Evolutionary conservation across 2,329 filamentous ascomycete genomes (phyloP).

Genomic region (Colletotrichum chlorophyti): DNA sequence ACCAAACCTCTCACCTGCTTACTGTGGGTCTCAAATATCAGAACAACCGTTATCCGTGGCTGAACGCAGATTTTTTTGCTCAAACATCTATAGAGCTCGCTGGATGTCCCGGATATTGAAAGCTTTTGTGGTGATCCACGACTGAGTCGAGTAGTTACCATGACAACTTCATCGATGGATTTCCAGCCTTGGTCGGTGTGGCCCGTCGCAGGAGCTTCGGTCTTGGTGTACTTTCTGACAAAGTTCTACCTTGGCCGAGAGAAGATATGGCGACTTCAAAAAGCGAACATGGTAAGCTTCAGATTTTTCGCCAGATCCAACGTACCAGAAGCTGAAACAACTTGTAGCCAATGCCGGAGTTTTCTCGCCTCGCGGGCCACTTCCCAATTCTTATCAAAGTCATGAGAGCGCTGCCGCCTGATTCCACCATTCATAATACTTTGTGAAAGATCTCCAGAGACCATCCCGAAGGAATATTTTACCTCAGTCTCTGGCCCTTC

Average conservation of each 20-base stretch:
- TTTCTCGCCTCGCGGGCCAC: slow-evolving; percentile 34
- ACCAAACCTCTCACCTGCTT: no score
- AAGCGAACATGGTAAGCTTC: neutral
- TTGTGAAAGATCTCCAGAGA: slow-evolving; percentile 29
- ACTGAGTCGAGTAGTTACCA: no score
- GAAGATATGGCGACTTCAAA: slow-evolving; percentile 4
- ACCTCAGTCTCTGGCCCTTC: slow-evolving; percentile 39
- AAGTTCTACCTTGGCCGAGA: neutral
- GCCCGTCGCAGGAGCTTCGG: neutral
- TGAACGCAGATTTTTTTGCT: no score
- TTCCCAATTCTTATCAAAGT: slow-evolving; percentile 32
- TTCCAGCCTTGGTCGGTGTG: neutral
- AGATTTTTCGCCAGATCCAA: neutral
- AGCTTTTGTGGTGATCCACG: no score
- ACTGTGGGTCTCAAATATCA: no score
- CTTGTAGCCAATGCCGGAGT: slow-evolving; percentile 1
- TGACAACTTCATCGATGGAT: no score
- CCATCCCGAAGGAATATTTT: slow-evolving; percentile 28
- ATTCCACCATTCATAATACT: slow-evolving; percentile 34
- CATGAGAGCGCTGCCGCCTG: slow-evolving; percentile 30
- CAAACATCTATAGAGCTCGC: no score
- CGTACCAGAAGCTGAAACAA: neutral
- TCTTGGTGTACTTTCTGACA: neutral
- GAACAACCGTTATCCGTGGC: no score
- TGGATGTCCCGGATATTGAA: no score